phyloP scores from a whole-genome alignment of 345 rosid species.

The Eucalyptus albens region DNA sequence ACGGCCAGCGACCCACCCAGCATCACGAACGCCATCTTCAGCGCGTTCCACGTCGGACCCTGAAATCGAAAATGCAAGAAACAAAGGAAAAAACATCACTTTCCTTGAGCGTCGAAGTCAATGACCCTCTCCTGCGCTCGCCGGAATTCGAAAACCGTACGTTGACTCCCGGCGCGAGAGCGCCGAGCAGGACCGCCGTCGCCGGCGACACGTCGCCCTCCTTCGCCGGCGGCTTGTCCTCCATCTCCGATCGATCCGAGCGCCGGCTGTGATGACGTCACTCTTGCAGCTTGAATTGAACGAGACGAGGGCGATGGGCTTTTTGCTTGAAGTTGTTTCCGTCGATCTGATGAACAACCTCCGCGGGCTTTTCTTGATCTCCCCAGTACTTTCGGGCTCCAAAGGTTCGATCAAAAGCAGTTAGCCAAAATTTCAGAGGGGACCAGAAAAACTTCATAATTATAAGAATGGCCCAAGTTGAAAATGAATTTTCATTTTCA shows the following conservation, averaged over 20 bases:
- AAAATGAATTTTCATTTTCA: neutral
- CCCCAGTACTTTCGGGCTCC: neutral
- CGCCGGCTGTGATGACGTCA: neutral
- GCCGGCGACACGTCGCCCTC: constrained; percentile 32
- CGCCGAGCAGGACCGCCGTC: constrained; percentile 73
- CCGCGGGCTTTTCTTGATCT: neutral
- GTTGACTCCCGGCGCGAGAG: constrained; percentile 82
- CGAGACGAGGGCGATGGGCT: neutral
- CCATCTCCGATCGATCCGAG: neutral
- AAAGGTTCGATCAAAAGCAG: neutral
- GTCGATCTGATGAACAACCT: neutral
- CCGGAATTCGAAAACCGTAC: constrained; percentile 14
- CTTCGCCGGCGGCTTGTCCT: neutral
- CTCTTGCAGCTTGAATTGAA: neutral
- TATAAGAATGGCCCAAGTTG: neutral
- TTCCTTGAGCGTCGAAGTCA: neutral
- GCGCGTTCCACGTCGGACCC: constrained; percentile 80
- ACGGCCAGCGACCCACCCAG: constrained; percentile 58
- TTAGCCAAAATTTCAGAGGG: neutral
- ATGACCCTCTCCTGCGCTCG: neutral
- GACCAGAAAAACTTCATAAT: neutral
- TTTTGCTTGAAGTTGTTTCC: neutral
- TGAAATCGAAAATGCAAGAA: constrained; percentile 1
- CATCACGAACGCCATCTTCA: constrained; percentile 63
- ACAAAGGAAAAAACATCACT: neutral